phyloP scores from a whole-genome alignment of 2,329 filamentous ascomycete species.

The Elsinoe perseae region DNA sequence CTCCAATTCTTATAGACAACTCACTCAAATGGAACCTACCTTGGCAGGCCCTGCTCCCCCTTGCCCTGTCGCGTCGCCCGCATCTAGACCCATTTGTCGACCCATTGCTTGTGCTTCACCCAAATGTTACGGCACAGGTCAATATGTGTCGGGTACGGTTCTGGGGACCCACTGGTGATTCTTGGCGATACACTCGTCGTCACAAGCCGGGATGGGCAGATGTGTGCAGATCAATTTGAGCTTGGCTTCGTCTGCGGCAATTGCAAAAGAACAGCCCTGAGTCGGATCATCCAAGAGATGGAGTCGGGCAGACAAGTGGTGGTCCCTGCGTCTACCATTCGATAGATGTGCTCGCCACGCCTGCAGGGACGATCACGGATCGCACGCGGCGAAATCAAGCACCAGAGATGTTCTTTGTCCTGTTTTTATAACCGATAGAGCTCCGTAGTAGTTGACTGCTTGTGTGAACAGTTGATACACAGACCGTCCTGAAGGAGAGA shows the following conservation, averaged over 20 bases:
- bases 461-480: background rate
- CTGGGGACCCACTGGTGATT: slow-evolving; percentile 2
- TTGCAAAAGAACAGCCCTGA: slow-evolving; percentile 4
- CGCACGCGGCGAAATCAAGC: background rate
- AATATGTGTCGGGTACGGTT: background rate
- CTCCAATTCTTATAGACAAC: background rate
- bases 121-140: slow-evolving; percentile 1
- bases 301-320: background rate
- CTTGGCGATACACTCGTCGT: slow-evolving; percentile 5
- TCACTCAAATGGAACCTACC: background rate
- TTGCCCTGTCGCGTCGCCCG: background rate
- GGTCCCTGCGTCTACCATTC: background rate
- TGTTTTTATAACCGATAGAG: slow-evolving; percentile 5
- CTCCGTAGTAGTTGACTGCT: background rate
- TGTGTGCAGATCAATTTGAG: slow-evolving; percentile 9
- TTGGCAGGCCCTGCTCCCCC: background rate
- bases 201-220: slow-evolving; percentile 8
- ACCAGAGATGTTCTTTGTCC: background rate
- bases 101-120: background rate
- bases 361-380: slow-evolving; percentile 8
- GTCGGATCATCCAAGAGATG: background rate
- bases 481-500: background rate
- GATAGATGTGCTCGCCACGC: slow-evolving; percentile 11
- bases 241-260: slow-evolving; percentile 5
- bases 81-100: background rate